These are phyloP conservation scores for Globisporangium radiosum DNA, from an alignment of 352 stramenopile genomes.

Conservation along the genomic window DNA sequence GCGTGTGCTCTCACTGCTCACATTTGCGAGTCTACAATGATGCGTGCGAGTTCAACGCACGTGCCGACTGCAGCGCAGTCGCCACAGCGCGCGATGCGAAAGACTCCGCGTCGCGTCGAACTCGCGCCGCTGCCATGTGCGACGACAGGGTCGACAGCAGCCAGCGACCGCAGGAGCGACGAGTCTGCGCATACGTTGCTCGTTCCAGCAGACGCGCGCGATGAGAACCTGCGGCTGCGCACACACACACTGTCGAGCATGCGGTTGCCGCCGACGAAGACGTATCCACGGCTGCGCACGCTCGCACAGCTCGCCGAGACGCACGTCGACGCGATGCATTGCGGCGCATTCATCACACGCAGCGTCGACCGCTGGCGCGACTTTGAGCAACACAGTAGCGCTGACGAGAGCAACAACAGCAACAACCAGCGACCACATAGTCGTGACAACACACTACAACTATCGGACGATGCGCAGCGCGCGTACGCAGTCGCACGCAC, in stretches of 20 bases:
- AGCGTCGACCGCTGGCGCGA: slow-evolving; percentile 33
- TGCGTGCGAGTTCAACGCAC: no score
- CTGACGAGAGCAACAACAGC: background rate
- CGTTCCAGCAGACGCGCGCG: background rate
- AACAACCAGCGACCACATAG: slow-evolving; percentile 1
- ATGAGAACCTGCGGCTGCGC: background rate
- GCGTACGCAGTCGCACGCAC: slow-evolving; percentile 19
- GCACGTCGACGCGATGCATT: slow-evolving; percentile 30
- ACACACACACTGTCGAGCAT: background rate
- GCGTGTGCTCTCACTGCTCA: no score
- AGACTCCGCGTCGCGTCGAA: slow-evolving; percentile 3
- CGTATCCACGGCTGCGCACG: slow-evolving; percentile 31
- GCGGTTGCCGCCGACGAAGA: slow-evolving; percentile 4
- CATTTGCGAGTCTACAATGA: no score
- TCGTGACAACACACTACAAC: background rate
- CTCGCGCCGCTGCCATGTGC: slow-evolving; percentile 4
- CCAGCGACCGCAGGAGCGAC: background rate
- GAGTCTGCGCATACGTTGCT: background rate
- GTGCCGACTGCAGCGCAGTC: background rate
- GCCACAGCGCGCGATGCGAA: background rate
- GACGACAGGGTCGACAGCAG: background rate
- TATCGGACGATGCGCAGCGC: slow-evolving; percentile 13
- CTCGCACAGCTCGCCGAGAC: slow-evolving; percentile 32
- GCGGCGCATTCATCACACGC: slow-evolving; percentile 35
- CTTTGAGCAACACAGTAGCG: slow-evolving; percentile 9